phyloP scores from a whole-genome alignment of 1,284 basidiomycete genomes.

The Ceratobasidium sp. region DNA sequence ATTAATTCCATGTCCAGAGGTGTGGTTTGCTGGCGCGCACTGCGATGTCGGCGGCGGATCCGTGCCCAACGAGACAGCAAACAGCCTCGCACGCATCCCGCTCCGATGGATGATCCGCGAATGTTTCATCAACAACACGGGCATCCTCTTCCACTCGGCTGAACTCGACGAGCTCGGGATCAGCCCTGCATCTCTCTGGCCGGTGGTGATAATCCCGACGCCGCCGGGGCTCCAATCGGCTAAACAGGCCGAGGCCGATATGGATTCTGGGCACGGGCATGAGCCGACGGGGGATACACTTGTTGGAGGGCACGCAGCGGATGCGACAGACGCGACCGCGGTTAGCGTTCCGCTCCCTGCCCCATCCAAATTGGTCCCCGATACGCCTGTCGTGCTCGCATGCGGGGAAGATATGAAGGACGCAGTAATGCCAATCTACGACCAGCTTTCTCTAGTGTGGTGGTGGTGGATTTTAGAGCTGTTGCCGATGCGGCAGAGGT shows the following conservation, averaged over 20 bases:
- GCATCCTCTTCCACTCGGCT: constrained; percentile 51
- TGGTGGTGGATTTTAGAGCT: constrained; percentile 48
- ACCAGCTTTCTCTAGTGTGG: constrained; percentile 43
- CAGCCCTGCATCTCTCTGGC: constrained; percentile 46
- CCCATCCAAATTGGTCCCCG: constrained; percentile 22
- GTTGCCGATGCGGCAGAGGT: constrained; percentile 43
- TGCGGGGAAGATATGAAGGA: constrained; percentile 26
- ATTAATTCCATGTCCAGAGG: constrained; percentile 22
- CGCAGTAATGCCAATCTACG: constrained; percentile 11
- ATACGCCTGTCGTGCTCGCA: not conserved
- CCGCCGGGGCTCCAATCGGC: not conserved
- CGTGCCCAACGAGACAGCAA: constrained; percentile 49
- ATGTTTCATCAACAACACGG: constrained; percentile 51
- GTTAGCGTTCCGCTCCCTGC: not conserved
- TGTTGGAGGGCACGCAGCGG: not conserved
- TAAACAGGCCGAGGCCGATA: constrained; percentile 4
- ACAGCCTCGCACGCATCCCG: constrained; percentile 51
- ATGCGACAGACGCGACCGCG: constrained; percentile 21
- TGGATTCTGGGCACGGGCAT: not conserved
- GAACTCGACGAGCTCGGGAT: constrained; percentile 49
- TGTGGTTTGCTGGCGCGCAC: constrained; percentile 49
- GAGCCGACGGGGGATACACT: not conserved
- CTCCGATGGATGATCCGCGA: constrained; percentile 55
- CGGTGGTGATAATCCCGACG: constrained; percentile 23
- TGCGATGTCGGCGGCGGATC: constrained; percentile 53